These are phyloP conservation scores for Phialophora verrucosa DNA, from an alignment of 2,329 filamentous ascomycete genomes.

Conservation along the genomic window DNA sequence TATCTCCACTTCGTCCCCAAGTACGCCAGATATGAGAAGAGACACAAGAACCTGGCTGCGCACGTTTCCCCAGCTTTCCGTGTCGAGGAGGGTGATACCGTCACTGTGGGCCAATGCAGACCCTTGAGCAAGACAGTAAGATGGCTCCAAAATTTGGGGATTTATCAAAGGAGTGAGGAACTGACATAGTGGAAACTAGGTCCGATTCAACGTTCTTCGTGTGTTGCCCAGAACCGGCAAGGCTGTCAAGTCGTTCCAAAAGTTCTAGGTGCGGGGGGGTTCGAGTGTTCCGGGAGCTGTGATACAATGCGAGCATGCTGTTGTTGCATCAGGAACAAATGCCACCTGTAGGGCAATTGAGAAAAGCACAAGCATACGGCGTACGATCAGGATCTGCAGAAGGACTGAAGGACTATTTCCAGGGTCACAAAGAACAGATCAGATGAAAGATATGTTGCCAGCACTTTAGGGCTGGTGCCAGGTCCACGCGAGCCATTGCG, in stretches of 20 bases:
- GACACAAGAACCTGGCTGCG: conserved; percentile 99
- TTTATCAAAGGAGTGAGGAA: neutral
- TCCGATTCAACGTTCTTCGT: conserved; percentile 99
- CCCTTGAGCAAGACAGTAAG: conserved; percentile 99
- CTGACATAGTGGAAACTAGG: conserved; percentile 57
- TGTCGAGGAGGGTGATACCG: conserved; percentile 99
- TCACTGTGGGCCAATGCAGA: conserved; percentile 99
- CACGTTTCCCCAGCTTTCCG: conserved; percentile 99
- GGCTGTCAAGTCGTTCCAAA: conserved; percentile 95
- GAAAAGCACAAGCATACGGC: conserved; percentile 10
- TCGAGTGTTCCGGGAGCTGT: neutral
- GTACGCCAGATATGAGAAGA: conserved; percentile 99
- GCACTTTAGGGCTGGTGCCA: conserved; percentile 13
- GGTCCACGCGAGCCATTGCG: conserved; percentile 1
- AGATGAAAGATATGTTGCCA: conserved; percentile 27
- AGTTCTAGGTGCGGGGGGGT: conserved; percentile 77
- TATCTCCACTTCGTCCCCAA: conserved; percentile 99
- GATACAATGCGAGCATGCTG: conserved; percentile 6
- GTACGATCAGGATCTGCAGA: conserved; percentile 13
- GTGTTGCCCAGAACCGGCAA: conserved; percentile 97
- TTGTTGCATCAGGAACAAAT: neutral
- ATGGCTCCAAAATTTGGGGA: neutral
- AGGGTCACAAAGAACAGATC: conserved; percentile 29
- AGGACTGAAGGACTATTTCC: conserved; percentile 18
- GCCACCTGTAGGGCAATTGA: neutral